phyloP scores from a whole-genome alignment of 768 basidiomycete species.

The Phylloporus scabripes region DNA sequence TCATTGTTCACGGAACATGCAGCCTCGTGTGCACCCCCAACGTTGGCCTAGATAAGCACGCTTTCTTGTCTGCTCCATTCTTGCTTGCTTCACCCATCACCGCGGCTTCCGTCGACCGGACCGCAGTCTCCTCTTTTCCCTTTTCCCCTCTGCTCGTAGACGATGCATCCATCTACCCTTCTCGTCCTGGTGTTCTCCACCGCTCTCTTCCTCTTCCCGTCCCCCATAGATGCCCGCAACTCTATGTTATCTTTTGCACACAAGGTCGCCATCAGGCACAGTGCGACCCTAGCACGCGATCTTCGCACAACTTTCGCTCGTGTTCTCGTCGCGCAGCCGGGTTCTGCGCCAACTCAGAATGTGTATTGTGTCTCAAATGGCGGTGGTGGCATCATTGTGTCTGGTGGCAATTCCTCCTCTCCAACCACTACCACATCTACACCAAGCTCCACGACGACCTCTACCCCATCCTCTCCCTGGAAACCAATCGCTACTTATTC shows the following conservation, averaged over 20 bases:
- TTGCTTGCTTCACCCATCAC: not conserved
- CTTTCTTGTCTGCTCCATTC: not conserved
- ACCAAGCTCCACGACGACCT: conserved; percentile 10
- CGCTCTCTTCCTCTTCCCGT: conserved; percentile 22
- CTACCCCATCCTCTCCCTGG: conserved; percentile 47
- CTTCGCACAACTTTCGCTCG: conserved; percentile 60
- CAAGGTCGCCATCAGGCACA: conserved; percentile 50
- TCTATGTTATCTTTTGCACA: conserved; percentile 44
- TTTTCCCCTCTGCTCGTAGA: not conserved
- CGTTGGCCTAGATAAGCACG: not conserved
- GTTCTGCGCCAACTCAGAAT: conserved; percentile 22
- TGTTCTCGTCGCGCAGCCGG: conserved; percentile 43
- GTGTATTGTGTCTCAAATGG: conserved; percentile 33
- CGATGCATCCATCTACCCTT: conserved; percentile 26
- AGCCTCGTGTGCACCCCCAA: conserved; percentile 1
- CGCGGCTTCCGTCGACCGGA: conserved; percentile 22
- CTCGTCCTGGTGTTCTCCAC: conserved; percentile 28
- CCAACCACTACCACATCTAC: conserved; percentile 24
- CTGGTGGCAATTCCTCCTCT: conserved; percentile 16
- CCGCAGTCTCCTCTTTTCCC: not conserved
- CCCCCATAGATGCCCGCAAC: conserved; percentile 19
- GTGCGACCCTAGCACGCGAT: conserved; percentile 60
- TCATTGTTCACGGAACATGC: too few species aligned
- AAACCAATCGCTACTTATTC: conserved; percentile 52
- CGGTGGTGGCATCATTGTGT: conserved; percentile 19